Evolutionary conservation across 805 yeast genomes (phyloP), one percentile per base, ranked within the genome.

Genomic region (Starmerella davenportii): DNA sequence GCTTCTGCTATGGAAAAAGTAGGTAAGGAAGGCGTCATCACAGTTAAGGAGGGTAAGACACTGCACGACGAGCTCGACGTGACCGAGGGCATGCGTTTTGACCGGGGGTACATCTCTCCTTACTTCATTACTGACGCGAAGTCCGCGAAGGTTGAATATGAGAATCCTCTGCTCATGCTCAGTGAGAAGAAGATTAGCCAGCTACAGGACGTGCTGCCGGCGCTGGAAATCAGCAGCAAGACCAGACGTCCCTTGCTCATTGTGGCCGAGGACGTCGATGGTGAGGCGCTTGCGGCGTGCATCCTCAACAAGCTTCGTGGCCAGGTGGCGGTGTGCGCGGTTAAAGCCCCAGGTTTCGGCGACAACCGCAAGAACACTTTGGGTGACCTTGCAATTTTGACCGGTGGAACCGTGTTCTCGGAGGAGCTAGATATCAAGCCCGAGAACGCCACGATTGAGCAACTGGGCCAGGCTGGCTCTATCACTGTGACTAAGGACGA

Each of bases 281-380:
- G 96, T 53, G 96, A 90, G 68, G 98, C 98, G 36, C 70, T 90
- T 45, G 96, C 96, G 51, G 95, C 95, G 48, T 84, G 96, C 65
- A 78, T 90, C 53, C 71, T 90, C 61, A 90, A 90, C 74, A 90
- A 90, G 68, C 72, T 90, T 57, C 79, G 95, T 68, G 95, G 95
- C 51, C 96, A 87, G 68, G 95, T 90, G 44, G 92, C 82, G 64
- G 95, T 90, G 44, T 79, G 90, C 59, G 92, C 90, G 51, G 95
- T 90, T 50, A 87, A 85, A 70, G 94, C 96, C 25, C 98, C 98
- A 54, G 98, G 98, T 38, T 90, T 87, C 56, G 98, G 96, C 62
- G 98, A 90, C 68, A 85, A 90, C 76, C 79, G 95, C 68, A 80
- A 81, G 72, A 84, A 84, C 70, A 84, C 80, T 49, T 67, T 90